These are phyloP conservation scores for Mycena maculata DNA, from an alignment of 768 basidiomycete species.

Conservation along the genomic window DNA sequence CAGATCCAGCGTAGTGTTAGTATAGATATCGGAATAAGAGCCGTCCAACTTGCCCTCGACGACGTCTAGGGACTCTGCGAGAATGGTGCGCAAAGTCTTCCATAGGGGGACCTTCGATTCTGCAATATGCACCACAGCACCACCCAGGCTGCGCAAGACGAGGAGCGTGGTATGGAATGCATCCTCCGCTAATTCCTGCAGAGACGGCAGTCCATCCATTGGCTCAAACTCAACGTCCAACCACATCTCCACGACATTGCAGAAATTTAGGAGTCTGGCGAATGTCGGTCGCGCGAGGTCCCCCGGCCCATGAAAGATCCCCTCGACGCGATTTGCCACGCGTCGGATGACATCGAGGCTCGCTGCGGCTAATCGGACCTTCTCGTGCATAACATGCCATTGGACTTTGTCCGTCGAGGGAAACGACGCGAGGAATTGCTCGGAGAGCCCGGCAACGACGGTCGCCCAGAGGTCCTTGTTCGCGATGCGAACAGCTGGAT, in stretches of 20 bases:
- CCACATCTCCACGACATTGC: slow-evolving; percentile 70
- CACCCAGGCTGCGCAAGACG: slow-evolving; percentile 62
- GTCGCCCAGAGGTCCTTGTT: slow-evolving; percentile 60
- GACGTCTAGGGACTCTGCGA: slow-evolving; percentile 55
- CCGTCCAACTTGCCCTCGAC: slow-evolving; percentile 50
- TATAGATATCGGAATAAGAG: slow-evolving; percentile 11
- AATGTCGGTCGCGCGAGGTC: slow-evolving; percentile 63
- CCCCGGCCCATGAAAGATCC: slow-evolving; percentile 60
- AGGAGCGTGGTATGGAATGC: slow-evolving; percentile 56
- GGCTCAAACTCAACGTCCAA: slow-evolving; percentile 55
- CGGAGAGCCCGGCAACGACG: slow-evolving; percentile 62
- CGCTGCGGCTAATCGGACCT: slow-evolving; percentile 63
- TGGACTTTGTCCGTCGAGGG: slow-evolving; percentile 61
- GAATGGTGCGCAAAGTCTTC: slow-evolving; percentile 53
- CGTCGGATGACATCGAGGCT: slow-evolving; percentile 66
- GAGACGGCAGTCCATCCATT: slow-evolving; percentile 56
- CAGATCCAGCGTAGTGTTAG: slow-evolving; percentile 44
- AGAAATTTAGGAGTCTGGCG: slow-evolving; percentile 63
- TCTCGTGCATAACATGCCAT: slow-evolving; percentile 71
- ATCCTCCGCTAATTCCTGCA: slow-evolving; percentile 60
- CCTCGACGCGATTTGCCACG: slow-evolving; percentile 61
- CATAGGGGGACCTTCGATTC: slow-evolving; percentile 51
- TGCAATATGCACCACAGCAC: slow-evolving; percentile 43
- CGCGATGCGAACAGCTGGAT: no score
- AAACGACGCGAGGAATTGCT: slow-evolving; percentile 65